Conservation (phyloP, 108 stramenopile genomes). For the Skeletonema costatum region DNA sequence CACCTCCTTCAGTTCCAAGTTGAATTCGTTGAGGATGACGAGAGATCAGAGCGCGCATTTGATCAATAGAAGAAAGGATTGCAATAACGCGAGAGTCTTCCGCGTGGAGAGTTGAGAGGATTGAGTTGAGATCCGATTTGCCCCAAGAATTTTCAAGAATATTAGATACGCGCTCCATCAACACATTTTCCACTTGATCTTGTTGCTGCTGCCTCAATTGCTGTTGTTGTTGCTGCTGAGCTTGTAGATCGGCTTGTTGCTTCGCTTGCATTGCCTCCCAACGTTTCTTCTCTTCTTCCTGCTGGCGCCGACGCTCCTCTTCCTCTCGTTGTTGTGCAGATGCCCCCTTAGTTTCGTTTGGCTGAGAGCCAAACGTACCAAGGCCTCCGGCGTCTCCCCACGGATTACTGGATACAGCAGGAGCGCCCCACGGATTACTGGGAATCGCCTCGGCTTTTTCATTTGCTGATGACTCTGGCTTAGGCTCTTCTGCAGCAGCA, state of each 20-base stretch:
- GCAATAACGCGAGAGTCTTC: slow-evolving; percentile 86
- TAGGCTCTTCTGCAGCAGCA: slow-evolving; percentile 5
- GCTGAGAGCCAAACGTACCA: slow-evolving; percentile 29
- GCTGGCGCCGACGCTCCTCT: slow-evolving; percentile 60
- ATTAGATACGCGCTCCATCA: slow-evolving; percentile 82
- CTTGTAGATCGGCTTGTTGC: slow-evolving; percentile 51
- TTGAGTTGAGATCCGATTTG: slow-evolving; percentile 76
- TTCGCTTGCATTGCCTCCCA: slow-evolving; percentile 57
- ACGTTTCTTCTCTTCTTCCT: slow-evolving; percentile 63
- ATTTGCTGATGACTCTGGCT: slow-evolving; percentile 8
- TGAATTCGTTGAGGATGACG: slow-evolving; percentile 71
- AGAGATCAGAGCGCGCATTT: slow-evolving; percentile 70
- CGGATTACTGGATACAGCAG: slow-evolving; percentile 6
- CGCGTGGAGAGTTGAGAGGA: slow-evolving; percentile 77
- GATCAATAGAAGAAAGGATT: slow-evolving; percentile 69
- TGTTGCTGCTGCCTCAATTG: slow-evolving; percentile 60
- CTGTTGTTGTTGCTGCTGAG: slow-evolving; percentile 47
- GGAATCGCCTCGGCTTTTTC: slow-evolving; percentile 47
- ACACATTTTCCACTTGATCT: slow-evolving; percentile 83
- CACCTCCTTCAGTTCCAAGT: slow-evolving; percentile 65
- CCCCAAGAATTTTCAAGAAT: slow-evolving; percentile 91
- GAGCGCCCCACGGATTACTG: slow-evolving; percentile 32
- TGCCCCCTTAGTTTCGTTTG: slow-evolving; percentile 37
- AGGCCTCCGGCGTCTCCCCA: slow-evolving; percentile 32
- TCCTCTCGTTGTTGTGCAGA: slow-evolving; percentile 53